Conservation (phyloP, 1,284 basidiomycete species). For the Golubevia sp. region DNA sequence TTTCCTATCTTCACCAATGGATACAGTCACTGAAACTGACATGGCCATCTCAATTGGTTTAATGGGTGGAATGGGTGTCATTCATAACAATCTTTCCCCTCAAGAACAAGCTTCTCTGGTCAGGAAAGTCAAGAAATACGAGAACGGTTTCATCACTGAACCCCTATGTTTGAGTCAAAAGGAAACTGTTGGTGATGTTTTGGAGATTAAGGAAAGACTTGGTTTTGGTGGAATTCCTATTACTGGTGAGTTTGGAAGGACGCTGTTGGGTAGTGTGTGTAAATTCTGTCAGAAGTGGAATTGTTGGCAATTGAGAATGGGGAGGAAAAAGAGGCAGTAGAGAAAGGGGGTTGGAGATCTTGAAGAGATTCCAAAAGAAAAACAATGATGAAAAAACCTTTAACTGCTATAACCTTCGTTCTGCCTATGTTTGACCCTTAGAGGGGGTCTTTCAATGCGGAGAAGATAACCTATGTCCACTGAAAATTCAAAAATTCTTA, state of each 20-base stretch:
- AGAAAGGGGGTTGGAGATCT: too few relatives aligned
- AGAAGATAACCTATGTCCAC: constrained; percentile 64
- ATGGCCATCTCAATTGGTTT: constrained; percentile 78
- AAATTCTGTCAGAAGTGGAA: too few relatives aligned
- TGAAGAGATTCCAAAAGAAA: too few relatives aligned
- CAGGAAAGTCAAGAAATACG: constrained; percentile 88
- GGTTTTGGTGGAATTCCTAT: constrained; percentile 98
- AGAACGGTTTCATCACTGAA: constrained; percentile 98
- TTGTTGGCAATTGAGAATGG: too few relatives aligned
- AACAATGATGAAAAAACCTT: constrained; percentile 66
- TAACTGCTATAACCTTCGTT: constrained; percentile 77
- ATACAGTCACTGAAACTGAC: constrained; percentile 95
- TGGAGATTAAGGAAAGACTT: constrained; percentile 87
- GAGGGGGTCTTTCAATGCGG: constrained; percentile 75
- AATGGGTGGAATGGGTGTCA: constrained; percentile 94
- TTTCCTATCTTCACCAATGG: constrained; percentile 98
- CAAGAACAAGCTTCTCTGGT: constrained; percentile 94
- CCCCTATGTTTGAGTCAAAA: constrained; percentile 78
- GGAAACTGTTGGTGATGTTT: constrained; percentile 82
- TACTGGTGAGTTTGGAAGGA: constrained; percentile 73
- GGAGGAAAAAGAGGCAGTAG: too few relatives aligned
- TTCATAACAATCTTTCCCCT: constrained; percentile 93
- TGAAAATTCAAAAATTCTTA: constrained; percentile 42
- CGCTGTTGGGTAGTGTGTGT: too few relatives aligned
- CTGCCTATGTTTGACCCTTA: constrained; percentile 73